Percentiles rank a stretch among this genome's conserved stretches.
Conservation (phyloP, 208 protist species). For the Wallacemonas sp. region DNA sequence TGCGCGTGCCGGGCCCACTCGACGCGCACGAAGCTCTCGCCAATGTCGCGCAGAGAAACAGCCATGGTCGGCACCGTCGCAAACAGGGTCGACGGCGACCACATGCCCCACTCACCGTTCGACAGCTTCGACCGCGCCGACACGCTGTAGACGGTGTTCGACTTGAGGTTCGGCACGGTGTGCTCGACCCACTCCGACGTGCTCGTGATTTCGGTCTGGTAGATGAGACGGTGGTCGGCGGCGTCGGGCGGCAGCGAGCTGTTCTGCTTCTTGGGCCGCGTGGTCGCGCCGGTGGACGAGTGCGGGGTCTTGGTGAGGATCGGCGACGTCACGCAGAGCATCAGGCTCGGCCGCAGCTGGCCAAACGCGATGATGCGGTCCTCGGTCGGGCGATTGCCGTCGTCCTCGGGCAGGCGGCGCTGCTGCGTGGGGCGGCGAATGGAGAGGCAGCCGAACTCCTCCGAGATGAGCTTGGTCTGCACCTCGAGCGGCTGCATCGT, state of each 20-base stretch:
- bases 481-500: slow-evolving; percentile 91
- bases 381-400: slow-evolving; percentile 76
- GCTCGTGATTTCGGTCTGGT: slow-evolving; percentile 84
- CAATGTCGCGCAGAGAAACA: slow-evolving; percentile 81
- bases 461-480: slow-evolving; percentile 86
- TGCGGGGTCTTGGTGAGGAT: slow-evolving; percentile 66
- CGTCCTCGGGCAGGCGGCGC: slow-evolving; percentile 84
- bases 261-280: slow-evolving; percentile 53
- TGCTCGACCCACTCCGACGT: slow-evolving; percentile 61
- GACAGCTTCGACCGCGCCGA: slow-evolving; percentile 85
- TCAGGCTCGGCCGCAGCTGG: slow-evolving; percentile 73
- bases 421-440: slow-evolving; percentile 71
- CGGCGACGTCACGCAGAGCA: slow-evolving; percentile 92
- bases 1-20: slow-evolving; percentile 82
- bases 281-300: slow-evolving; percentile 36
- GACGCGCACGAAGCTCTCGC: slow-evolving; percentile 80
- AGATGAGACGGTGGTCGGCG: slow-evolving; percentile 74
- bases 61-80: slow-evolving; percentile 82
- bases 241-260: slow-evolving; percentile 74
- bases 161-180: slow-evolving; percentile 84
- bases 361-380: slow-evolving; percentile 79
- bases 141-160: slow-evolving; percentile 89
- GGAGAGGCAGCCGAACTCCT: slow-evolving; percentile 84
- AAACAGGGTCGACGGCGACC: slow-evolving; percentile 79
- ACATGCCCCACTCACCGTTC: slow-evolving; percentile 91